phyloP scores from a whole-genome alignment of 176 grass and related monocot genomes.

The Oryza glumipatula region DNA sequence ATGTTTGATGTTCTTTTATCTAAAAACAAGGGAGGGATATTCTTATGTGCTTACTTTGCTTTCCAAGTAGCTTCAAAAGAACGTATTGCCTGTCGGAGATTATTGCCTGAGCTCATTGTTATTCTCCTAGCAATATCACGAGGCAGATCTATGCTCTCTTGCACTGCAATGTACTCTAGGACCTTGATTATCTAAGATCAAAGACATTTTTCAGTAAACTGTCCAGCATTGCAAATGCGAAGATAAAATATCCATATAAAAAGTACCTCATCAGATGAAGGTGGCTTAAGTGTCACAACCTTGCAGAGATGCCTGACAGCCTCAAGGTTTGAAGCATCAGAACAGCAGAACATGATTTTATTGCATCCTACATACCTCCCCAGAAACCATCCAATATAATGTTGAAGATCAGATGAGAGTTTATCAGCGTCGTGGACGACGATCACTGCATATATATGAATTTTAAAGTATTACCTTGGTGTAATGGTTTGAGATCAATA shows the following conservation, averaged over 20 bases:
- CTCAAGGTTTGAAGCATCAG: constrained; percentile 68
- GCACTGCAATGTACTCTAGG: constrained; percentile 61
- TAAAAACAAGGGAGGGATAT: background rate
- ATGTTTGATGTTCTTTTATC: background rate
- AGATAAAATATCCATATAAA: background rate
- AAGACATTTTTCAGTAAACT: background rate
- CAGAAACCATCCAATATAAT: constrained; percentile 62
- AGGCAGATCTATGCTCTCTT: constrained; percentile 66
- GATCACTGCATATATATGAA: constrained; percentile 38
- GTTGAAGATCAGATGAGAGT: constrained; percentile 63
- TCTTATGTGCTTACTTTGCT: constrained; percentile 52
- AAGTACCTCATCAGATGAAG: constrained; percentile 65
- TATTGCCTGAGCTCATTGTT: constrained; percentile 49
- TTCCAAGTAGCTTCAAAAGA: constrained; percentile 80
- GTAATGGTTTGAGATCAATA: no score
- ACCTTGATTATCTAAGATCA: constrained; percentile 63
- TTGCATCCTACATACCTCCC: constrained; percentile 62
- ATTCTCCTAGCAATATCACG: constrained; percentile 57
- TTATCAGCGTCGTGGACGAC: constrained; percentile 65
- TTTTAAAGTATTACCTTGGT: no score
- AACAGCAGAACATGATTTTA: constrained; percentile 69
- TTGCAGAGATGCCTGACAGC: constrained; percentile 55
- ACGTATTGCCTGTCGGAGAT: constrained; percentile 77
- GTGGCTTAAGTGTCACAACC: constrained; percentile 56
- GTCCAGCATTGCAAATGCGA: background rate